These are phyloP conservation scores for Monosporascus sp. DNA, from an alignment of 2,329 filamentous ascomycete species.

Conservation along the genomic window DNA sequence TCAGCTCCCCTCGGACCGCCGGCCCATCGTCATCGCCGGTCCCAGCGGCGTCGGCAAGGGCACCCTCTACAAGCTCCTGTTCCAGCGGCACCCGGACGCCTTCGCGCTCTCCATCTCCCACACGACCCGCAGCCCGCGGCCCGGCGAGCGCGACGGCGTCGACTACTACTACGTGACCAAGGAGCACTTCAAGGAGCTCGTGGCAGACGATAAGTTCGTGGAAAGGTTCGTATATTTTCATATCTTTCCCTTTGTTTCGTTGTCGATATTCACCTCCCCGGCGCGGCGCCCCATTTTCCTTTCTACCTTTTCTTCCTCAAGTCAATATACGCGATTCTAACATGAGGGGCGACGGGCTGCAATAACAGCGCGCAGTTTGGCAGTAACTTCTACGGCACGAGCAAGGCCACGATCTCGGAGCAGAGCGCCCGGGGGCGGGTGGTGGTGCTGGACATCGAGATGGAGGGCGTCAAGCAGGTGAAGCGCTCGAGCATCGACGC, in stretches of 20 bases:
- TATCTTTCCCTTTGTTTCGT: conserved; percentile 19
- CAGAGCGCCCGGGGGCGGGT: conserved; percentile 65
- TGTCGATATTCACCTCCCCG: not conserved
- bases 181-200: conserved; percentile 62
- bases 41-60: conserved; percentile 78
- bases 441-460: conserved; percentile 91
- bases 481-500: conserved; percentile 69
- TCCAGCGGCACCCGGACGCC: conserved; percentile 47
- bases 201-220: conserved; percentile 69
- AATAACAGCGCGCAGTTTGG: conserved; percentile 66
- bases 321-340: no score
- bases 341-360: no score
- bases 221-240: conserved; percentile 43
- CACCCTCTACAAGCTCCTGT: conserved; percentile 69
- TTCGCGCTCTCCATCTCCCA: conserved; percentile 60
- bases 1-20: conserved; percentile 37
- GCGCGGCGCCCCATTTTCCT: not conserved
- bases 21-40: conserved; percentile 73
- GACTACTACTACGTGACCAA: conserved; percentile 76
- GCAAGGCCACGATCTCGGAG: conserved; percentile 70
- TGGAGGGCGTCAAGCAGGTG: conserved; percentile 96
- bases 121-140: conserved; percentile 74
- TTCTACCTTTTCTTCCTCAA: not conserved
- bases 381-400: conserved; percentile 82
- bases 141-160: conserved; percentile 67